Evolutionary conservation across 129 eudicot genomes (phyloP), one percentile per base, ranked within the genome.

Genomic region (Tagetes erecta): DNA sequence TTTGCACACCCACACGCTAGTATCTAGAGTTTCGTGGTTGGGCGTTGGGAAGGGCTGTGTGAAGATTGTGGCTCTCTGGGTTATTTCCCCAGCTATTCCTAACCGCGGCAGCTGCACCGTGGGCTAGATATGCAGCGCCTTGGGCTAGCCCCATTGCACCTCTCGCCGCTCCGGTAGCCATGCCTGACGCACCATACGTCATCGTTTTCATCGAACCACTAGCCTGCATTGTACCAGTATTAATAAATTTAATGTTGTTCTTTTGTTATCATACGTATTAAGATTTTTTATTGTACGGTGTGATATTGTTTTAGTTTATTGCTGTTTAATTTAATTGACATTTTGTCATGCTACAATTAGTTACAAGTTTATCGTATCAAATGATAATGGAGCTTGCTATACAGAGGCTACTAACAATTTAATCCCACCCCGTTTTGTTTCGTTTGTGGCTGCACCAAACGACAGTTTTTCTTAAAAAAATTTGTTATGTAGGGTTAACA

Each of bases 141-240:
- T 83, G 89, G 30, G 95, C 96, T n/a, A 92, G 41, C 67, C 82
- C 82, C 82, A 83, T 73, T 0, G 84, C 86, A 45, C 91, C 83
- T 71, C 72, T 84, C 0, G 84, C 86, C 8, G 93, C 91, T 75
- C 91, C 96, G 1, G 71, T 81, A 5, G 88, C 80, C 30, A 87
- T 70, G 60, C 82, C 89, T 0, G 89, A 84, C 45, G 87, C 88
- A 47, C 92, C 98, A 41, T 86, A 84, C 11, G 96, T 83, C 88
- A 81, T 83, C 27, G 85, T 82, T 82, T 82, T 92, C 80, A 84
- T 84, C 57, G 87, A 84, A n/a, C 77, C 85, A 4, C 89, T 85
- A 20, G 83, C 81, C 96, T 93, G 71, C 80, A 66, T 31, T 9
- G 14, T 11, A 44, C 33, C 13, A 3, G 6, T 20, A 72, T 41